phyloP scores from a whole-genome alignment of 345 rosid species.

The Salix exigua region DNA sequence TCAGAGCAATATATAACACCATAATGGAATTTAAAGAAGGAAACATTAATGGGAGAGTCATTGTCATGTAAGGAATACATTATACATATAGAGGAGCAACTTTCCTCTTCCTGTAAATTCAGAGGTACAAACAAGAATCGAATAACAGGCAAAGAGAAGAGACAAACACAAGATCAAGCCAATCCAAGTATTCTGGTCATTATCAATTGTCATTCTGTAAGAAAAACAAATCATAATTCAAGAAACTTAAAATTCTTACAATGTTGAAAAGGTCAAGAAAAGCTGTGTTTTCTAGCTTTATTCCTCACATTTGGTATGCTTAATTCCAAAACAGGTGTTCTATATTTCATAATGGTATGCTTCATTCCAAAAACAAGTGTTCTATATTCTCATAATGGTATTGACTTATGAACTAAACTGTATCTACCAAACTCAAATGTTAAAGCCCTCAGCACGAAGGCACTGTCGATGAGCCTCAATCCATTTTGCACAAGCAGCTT shows the following conservation, averaged over 20 bases:
- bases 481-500: constrained; percentile 87
- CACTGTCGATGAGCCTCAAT: constrained; percentile 86
- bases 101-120: background rate
- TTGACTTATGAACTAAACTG: constrained; percentile 21
- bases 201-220: background rate
- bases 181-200: background rate
- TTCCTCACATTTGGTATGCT: constrained; percentile 8
- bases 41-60: background rate
- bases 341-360: no score
- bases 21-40: background rate
- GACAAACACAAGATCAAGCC: background rate
- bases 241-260: background rate
- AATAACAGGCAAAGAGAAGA: background rate
- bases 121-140: background rate
- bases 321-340: constrained; percentile 4
- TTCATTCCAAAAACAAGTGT: no score
- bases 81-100: background rate
- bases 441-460: constrained; percentile 91
- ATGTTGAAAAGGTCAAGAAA: background rate
- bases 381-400: constrained; percentile 16
- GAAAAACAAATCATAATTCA: background rate
- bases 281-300: constrained; percentile 17
- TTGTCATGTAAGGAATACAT: background rate
- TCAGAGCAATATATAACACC: background rate
- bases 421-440: constrained; percentile 42